Percentiles rank a stretch among this genome's conserved stretches.
phyloP scores from a whole-genome alignment of 2,329 filamentous ascomycete genomes.

The Fusarium sp. region DNA sequence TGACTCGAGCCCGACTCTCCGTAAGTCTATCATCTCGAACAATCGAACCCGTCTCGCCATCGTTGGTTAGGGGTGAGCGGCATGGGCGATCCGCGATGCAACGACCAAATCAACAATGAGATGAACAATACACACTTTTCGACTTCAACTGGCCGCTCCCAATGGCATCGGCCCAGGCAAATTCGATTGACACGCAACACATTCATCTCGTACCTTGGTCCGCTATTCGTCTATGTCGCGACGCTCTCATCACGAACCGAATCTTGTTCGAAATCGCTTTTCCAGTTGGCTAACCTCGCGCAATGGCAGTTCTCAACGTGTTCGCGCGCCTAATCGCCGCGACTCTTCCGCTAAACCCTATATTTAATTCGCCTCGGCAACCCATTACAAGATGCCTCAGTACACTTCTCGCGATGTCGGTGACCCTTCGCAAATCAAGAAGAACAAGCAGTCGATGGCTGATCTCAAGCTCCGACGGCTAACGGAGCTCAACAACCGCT shows the following conservation, averaged over 20 bases:
- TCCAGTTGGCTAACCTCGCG: conserved; percentile 31
- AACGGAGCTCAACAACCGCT: conserved; percentile 94
- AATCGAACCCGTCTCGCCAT: conserved; percentile 19
- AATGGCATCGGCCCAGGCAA: conserved; percentile 24
- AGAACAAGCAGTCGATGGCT: conserved; percentile 99
- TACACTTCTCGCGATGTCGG: conserved; percentile 76
- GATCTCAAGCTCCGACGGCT: conserved; percentile 96
- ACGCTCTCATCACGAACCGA: conserved; percentile 17
- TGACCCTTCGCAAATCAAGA: conserved; percentile 78
- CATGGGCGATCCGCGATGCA: conserved; percentile 5
- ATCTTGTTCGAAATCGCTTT: neutral
- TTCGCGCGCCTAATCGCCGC: conserved; percentile 28
- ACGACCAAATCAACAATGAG: conserved; percentile 25
- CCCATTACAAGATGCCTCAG: conserved; percentile 66
- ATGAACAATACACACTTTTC: conserved; percentile 23
- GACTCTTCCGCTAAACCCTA: conserved; percentile 25
- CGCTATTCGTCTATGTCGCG: conserved; percentile 6
- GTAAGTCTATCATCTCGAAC: conserved; percentile 37
- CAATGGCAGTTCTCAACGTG: conserved; percentile 36
- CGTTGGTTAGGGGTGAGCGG: conserved; percentile 19
- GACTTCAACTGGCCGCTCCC: conserved; percentile 22
- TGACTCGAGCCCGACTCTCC: conserved; percentile 40
- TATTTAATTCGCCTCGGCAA: conserved; percentile 30
- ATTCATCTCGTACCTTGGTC: conserved; percentile 9
- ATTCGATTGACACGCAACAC: conserved; percentile 22